These are phyloP conservation scores for Choricystis sp. DNA, from an alignment of 139 green algal species.

Conservation along the genomic window DNA sequence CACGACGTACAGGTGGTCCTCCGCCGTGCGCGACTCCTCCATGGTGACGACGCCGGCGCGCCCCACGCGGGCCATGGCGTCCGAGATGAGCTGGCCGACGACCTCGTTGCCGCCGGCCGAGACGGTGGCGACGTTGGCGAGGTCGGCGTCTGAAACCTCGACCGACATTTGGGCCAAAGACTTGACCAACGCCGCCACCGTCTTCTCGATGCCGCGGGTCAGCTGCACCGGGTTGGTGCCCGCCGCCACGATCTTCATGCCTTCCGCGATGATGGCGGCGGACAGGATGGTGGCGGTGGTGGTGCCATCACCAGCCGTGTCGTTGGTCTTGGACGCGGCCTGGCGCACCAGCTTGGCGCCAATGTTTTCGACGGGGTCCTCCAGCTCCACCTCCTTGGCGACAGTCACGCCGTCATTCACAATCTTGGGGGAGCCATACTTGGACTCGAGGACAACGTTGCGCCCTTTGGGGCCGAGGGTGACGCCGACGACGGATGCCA, in stretches of 20 bases:
- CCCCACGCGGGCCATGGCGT: constrained; percentile 83
- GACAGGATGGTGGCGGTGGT: constrained; percentile 96
- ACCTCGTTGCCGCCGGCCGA: constrained; percentile 85
- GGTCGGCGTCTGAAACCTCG: constrained; percentile 56
- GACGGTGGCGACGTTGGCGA: constrained; percentile 89
- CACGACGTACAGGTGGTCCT: constrained; percentile 92
- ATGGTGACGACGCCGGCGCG: constrained; percentile 94
- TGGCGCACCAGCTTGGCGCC: constrained; percentile 93
- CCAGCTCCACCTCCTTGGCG: constrained; percentile 87
- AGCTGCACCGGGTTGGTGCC: constrained; percentile 87
- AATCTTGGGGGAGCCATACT: constrained; percentile 97
- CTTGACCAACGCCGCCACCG: constrained; percentile 59
- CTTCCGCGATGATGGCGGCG: constrained; percentile 91
- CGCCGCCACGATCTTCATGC: constrained; percentile 87
- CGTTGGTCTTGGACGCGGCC: constrained; percentile 88
- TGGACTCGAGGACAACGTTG: constrained; percentile 98
- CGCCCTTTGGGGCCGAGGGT: constrained; percentile 98
- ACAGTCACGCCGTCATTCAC: constrained; percentile 98
- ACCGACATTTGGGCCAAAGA: constrained; percentile 61
- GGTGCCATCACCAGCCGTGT: constrained; percentile 94
- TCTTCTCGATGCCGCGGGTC: constrained; percentile 86
- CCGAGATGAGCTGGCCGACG: constrained; percentile 87
- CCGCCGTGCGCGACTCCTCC: constrained; percentile 91
- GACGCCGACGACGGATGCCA: constrained; percentile 92
- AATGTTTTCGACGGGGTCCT: constrained; percentile 98